These are phyloP conservation scores for Kluyveromyces starmeri DNA, from an alignment of 805 yeast species.

Conservation along the genomic window DNA sequence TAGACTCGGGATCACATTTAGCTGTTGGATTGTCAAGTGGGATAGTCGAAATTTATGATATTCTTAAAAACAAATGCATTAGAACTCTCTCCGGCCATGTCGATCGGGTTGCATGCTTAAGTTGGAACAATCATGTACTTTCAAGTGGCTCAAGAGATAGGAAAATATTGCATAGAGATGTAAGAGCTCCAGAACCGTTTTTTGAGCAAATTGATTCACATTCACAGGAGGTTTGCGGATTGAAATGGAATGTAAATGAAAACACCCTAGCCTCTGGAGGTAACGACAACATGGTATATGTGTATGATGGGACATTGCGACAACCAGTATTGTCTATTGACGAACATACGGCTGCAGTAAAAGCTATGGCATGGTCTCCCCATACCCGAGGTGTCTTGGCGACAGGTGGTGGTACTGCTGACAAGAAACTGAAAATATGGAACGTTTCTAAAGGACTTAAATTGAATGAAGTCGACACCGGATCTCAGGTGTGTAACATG, in stretches of 20 bases:
- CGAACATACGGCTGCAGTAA: slow-evolving; percentile 92
- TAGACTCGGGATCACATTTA: slow-evolving; percentile 86
- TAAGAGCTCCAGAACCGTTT: slow-evolving; percentile 75
- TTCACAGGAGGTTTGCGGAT: slow-evolving; percentile 92
- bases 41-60: slow-evolving; percentile 91
- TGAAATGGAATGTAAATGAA: slow-evolving; percentile 86
- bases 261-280: slow-evolving; percentile 94
- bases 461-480: slow-evolving; percentile 79
- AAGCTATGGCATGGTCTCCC: slow-evolving; percentile 96
- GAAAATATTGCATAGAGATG: slow-evolving; percentile 81
- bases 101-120: slow-evolving; percentile 73
- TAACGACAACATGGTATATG: slow-evolving; percentile 74
- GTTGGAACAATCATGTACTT: slow-evolving; percentile 90
- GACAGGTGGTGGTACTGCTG: slow-evolving; percentile 96
- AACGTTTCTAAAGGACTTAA: slow-evolving; percentile 73
- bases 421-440: slow-evolving; percentile 85
- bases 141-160: slow-evolving; percentile 84
- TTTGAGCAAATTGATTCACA: slow-evolving; percentile 65
- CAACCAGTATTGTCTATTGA: slow-evolving; percentile 63
- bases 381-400: slow-evolving; percentile 92
- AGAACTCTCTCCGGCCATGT: slow-evolving; percentile 90
- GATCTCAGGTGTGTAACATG: slow-evolving; percentile 92
- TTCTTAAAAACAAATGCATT: slow-evolving; percentile 67
- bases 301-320: slow-evolving; percentile 73
- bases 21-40: slow-evolving; percentile 90